Conservation (phyloP, 2,329 filamentous ascomycete species). For the Colletotrichum sp. region DNA sequence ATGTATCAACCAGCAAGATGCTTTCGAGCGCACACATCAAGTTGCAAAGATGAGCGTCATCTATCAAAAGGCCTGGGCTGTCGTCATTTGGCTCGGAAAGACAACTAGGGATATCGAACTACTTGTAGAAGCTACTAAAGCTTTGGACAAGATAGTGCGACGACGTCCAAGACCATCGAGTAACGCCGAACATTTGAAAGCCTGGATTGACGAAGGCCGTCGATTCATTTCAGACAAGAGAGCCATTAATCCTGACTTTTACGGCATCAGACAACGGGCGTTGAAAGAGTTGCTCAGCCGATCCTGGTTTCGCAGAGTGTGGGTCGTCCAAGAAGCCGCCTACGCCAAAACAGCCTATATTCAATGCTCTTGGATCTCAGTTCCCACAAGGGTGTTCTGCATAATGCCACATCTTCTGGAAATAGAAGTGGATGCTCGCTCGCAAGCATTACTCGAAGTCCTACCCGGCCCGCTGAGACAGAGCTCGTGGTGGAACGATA, state of each 20-base stretch:
- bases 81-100: slow-evolving; percentile 8
- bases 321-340: slow-evolving; percentile 1
- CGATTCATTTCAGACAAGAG: neutral
- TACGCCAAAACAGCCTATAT: neutral
- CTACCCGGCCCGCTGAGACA: neutral
- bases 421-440: neutral
- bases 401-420: neutral
- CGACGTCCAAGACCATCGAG: neutral
- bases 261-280: neutral
- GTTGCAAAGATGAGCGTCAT: slow-evolving; percentile 8
- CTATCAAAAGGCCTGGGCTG: neutral
- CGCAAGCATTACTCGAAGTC: neutral
- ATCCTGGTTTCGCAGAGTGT: neutral
- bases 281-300: neutral
- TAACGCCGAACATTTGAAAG: neutral
- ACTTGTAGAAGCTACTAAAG: neutral
- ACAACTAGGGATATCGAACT: neutral
- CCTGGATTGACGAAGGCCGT: neutral
- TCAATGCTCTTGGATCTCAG: neutral
- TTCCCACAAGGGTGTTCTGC: neutral
- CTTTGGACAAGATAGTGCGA: neutral
- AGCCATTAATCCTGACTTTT: neutral
- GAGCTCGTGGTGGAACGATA: neutral
- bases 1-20: slow-evolving; percentile 17
- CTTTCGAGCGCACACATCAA: neutral